Evolutionary conservation across 2,329 filamentous ascomycete species (phyloP).

Genomic region (Penicillium sp.): DNA sequence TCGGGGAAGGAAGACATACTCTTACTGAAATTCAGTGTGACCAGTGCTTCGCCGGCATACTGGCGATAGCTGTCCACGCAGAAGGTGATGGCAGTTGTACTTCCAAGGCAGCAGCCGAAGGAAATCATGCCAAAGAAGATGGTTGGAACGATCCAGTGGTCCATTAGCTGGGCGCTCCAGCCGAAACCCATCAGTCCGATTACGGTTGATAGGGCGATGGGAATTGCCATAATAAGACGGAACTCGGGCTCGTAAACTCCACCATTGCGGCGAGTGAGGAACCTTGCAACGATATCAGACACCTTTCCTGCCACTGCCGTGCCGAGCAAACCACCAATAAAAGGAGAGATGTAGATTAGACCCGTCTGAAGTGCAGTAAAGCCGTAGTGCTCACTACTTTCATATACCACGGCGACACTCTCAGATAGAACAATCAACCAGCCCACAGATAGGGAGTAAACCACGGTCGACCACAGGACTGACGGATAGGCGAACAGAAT

Average conservation of each 20-base stretch:
- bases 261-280: slow-evolving; percentile 83
- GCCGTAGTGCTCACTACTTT: slow-evolving; percentile 70
- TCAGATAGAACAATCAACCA: slow-evolving; percentile 97
- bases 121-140: slow-evolving; percentile 90
- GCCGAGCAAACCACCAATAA: slow-evolving; percentile 85
- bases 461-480: slow-evolving; percentile 82
- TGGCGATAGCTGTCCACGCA: slow-evolving; percentile 91
- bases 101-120: slow-evolving; percentile 88
- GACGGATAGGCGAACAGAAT: slow-evolving; percentile 86
- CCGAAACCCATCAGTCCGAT: slow-evolving; percentile 93
- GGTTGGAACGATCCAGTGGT: slow-evolving; percentile 90
- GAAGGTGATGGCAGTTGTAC: slow-evolving; percentile 91
- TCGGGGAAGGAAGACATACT: slow-evolving; percentile 52
- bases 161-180: slow-evolving; percentile 78
- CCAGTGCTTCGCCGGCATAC: slow-evolving; percentile 90
- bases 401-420: slow-evolving; percentile 79
- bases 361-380: slow-evolving; percentile 82
- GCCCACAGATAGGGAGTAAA: slow-evolving; percentile 86
- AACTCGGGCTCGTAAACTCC: slow-evolving; percentile 96
- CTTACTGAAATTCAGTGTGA: slow-evolving; percentile 93
- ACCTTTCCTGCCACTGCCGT: slow-evolving; percentile 88
- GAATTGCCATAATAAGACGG: slow-evolving; percentile 82
- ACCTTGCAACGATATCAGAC: slow-evolving; percentile 81
- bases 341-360: slow-evolving; percentile 86
- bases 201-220: slow-evolving; percentile 76